These are phyloP conservation scores for Corylus americana DNA, from an alignment of 306 rosid species.

Conservation along the genomic window DNA sequence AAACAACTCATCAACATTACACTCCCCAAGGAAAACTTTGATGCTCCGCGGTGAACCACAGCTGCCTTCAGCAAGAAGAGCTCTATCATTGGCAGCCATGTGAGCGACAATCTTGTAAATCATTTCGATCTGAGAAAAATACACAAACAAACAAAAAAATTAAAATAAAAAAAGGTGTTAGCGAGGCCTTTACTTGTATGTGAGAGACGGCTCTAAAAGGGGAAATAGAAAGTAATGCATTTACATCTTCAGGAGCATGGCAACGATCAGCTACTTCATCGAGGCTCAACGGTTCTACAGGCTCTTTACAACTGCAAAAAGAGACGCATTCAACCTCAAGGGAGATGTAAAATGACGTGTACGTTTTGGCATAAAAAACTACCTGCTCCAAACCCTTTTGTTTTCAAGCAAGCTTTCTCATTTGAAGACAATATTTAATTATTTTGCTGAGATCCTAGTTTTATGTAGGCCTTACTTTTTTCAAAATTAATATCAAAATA, in stretches of 20 bases:
- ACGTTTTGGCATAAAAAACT: not conserved
- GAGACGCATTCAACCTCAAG: not conserved
- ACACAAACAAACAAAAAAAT: not conserved
- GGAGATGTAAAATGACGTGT: not conserved
- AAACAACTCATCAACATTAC: constrained; percentile 64
- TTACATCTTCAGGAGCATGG: constrained; percentile 80
- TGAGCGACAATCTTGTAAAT: constrained; percentile 82
- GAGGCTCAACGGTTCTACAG: constrained; percentile 57
- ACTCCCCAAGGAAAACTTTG: constrained; percentile 78
- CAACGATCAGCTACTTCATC: constrained; percentile 63
- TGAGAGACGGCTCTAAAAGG: constrained; percentile 4
- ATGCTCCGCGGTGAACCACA: constrained; percentile 92
- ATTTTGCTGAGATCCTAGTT: not conserved
- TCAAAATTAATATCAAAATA: not conserved
- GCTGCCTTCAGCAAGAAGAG: constrained; percentile 81
- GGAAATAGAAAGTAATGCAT: not conserved
- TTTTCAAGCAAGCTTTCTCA: not conserved
- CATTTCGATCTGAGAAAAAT: constrained; percentile 71
- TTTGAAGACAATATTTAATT: not conserved
- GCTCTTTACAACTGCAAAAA: constrained; percentile 50
- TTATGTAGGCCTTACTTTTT: not conserved
- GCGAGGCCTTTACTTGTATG: not conserved
- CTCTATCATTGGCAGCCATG: constrained; percentile 93
- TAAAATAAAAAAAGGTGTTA: not conserved
- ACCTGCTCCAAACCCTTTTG: not conserved